Percentiles rank a stretch among this genome's conserved stretches.
Conservation (phyloP, 1,284 basidiomycete species). For the Austroboletus rostrupii region DNA sequence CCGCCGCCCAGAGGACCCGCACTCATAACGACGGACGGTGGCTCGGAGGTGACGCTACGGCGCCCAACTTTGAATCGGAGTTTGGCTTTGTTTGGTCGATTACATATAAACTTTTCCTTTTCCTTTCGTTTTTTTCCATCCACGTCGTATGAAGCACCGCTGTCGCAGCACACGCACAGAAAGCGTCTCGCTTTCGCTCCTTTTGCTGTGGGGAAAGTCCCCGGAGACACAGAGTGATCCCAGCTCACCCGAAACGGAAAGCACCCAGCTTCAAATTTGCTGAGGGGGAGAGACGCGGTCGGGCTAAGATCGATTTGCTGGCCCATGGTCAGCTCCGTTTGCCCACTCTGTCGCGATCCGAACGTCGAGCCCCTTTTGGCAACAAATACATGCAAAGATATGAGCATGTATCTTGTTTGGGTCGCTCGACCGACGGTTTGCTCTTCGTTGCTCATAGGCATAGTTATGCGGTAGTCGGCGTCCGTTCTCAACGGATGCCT, state of each 20-base stretch:
- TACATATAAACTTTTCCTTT: not conserved
- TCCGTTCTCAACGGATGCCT: slow-evolving; percentile 29
- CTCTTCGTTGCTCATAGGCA: slow-evolving; percentile 76
- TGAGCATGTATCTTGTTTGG: slow-evolving; percentile 55
- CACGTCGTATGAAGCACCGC: slow-evolving; percentile 75
- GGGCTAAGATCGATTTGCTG: slow-evolving; percentile 44
- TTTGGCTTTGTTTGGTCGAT: not conserved
- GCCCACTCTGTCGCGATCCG: slow-evolving; percentile 53
- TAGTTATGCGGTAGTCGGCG: slow-evolving; percentile 78
- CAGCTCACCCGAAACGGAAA: slow-evolving; percentile 61
- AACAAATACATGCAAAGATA: slow-evolving; percentile 66
- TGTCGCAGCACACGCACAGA: slow-evolving; percentile 76
- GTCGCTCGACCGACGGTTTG: slow-evolving; percentile 36
- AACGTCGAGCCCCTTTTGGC: slow-evolving; percentile 32
- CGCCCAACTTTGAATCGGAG: slow-evolving; percentile 23
- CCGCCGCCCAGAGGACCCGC: slow-evolving; percentile 21
- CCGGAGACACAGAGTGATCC: slow-evolving; percentile 73
- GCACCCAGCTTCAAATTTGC: slow-evolving; percentile 63
- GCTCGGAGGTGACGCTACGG: too few species aligned
- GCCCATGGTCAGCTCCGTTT: slow-evolving; percentile 34
- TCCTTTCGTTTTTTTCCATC: slow-evolving; percentile 11
- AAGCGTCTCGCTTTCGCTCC: slow-evolving; percentile 41
- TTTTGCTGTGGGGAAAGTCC: slow-evolving; percentile 85
- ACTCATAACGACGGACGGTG: not conserved
- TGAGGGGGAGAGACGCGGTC: slow-evolving; percentile 45